These are phyloP conservation scores for Apium graveolens DNA, from an alignment of 129 eudicot genomes.

Conservation along the genomic window DNA sequence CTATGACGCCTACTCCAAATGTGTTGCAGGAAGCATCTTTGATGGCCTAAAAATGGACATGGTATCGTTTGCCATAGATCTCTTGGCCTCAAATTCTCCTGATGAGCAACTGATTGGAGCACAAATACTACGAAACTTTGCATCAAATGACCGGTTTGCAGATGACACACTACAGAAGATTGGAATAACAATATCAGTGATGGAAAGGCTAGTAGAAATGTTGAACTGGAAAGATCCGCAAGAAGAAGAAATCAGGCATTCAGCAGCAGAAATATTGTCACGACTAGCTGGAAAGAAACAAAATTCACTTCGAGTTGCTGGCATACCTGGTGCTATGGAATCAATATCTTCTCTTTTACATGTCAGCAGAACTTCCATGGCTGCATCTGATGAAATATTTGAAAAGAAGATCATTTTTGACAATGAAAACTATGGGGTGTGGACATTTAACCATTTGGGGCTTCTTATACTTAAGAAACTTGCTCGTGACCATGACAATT, in stretches of 20 bases:
- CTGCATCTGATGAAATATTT: slow-evolving; percentile 41
- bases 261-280: slow-evolving; percentile 61
- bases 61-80: slow-evolving; percentile 87
- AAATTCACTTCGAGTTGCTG: slow-evolving; percentile 74
- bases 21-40: slow-evolving; percentile 65
- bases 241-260: slow-evolving; percentile 69
- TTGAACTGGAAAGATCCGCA: slow-evolving; percentile 83
- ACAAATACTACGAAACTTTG: slow-evolving; percentile 44
- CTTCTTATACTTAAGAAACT: slow-evolving; percentile 79
- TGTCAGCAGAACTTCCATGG: slow-evolving; percentile 16
- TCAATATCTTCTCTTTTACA: slow-evolving; percentile 73
- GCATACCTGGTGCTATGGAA: slow-evolving; percentile 87
- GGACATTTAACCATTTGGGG: slow-evolving; percentile 75
- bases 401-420: slow-evolving; percentile 38
- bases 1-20: slow-evolving; percentile 75
- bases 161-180: slow-evolving; percentile 77
- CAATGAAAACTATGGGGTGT: slow-evolving; percentile 42
- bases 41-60: slow-evolving; percentile 95
- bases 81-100: slow-evolving; percentile 56
- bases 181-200: slow-evolving; percentile 52
- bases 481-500: slow-evolving; percentile 80
- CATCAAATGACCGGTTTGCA: slow-evolving; percentile 43
- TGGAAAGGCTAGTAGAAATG: slow-evolving; percentile 83
- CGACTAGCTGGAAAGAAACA: slow-evolving; percentile 61
- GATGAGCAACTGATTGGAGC: slow-evolving; percentile 92